Evolutionary conservation across 1,139 yeast genomes (phyloP).

Genomic region (Yamadazyma membranifaciens): DNA sequence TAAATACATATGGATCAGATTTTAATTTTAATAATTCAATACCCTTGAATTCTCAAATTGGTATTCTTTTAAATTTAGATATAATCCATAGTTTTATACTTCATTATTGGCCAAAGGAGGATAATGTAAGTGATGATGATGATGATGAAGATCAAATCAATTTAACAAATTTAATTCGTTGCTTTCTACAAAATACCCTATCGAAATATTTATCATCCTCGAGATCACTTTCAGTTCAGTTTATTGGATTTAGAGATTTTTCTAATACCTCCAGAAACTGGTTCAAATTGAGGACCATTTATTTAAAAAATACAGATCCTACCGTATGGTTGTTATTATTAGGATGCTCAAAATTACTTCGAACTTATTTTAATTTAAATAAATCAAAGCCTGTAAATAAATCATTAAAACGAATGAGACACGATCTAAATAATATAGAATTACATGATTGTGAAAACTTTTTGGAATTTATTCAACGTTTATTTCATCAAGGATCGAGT

Average conservation of each 20-base stretch:
- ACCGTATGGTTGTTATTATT: constrained; percentile 12
- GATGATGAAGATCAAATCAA: background rate
- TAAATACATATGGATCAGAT: constrained; percentile 2
- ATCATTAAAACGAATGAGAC: constrained; percentile 1
- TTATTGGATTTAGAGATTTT: constrained; percentile 1
- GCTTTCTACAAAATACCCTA: background rate
- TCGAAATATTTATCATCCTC: background rate
- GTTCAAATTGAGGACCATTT: constrained; percentile 9
- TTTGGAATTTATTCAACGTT: constrained; percentile 3
- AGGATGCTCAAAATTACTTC: constrained; percentile 12
- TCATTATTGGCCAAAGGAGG: constrained; percentile 1
- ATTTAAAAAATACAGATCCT: constrained; percentile 10
- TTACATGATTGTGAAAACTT: background rate
- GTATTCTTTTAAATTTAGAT: constrained; percentile 13
- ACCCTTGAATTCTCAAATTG: constrained; percentile 11
- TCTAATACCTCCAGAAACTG: constrained; percentile 1
- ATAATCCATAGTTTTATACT: constrained; percentile 7
- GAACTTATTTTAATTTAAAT: constrained; percentile 6
- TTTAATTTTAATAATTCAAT: constrained; percentile 9
- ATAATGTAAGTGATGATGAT: background rate
- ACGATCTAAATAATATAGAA: background rate
- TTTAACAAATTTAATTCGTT: too few relatives aligned
- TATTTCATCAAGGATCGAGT: background rate
- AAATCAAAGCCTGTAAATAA: background rate
- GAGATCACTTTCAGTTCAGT: background rate